phyloP scores from a whole-genome alignment of 2,329 filamentous ascomycete species.

The Xylaria sp. region DNA sequence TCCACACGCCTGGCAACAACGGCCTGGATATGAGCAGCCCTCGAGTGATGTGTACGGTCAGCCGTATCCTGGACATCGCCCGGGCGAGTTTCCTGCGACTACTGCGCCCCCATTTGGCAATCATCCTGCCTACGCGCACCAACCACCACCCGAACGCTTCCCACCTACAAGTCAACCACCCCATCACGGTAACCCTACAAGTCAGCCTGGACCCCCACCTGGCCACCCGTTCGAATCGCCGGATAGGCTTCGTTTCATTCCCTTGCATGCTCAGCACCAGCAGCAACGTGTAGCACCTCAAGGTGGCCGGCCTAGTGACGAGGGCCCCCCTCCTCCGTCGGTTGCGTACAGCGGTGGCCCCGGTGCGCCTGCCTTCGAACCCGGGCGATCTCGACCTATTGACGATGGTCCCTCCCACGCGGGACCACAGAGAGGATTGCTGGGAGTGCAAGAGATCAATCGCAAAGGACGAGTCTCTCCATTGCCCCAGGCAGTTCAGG shows the following conservation, averaged over 20 bases:
- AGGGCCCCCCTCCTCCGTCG: conserved; percentile 61
- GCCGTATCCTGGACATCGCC: conserved; percentile 56
- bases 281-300: conserved; percentile 50
- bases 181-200: conserved; percentile 49
- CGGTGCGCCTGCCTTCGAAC: conserved; percentile 57
- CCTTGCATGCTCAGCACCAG: conserved; percentile 46
- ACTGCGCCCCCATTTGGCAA: conserved; percentile 54
- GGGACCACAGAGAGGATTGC: conserved; percentile 70
- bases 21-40: conserved; percentile 56
- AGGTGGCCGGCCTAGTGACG: conserved; percentile 58
- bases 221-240: conserved; percentile 61
- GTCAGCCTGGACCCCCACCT: conserved; percentile 44
- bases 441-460: conserved; percentile 84
- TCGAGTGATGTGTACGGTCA: conserved; percentile 57
- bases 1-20: conserved; percentile 51
- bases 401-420: conserved; percentile 69
- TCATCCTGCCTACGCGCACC: conserved; percentile 53
- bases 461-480: conserved; percentile 87
- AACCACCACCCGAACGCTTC: conserved; percentile 54
- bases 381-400: conserved; percentile 55
- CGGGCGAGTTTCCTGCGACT: conserved; percentile 61
- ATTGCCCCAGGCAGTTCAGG: conserved; percentile 91
- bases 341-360: conserved; percentile 61
- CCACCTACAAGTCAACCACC: conserved; percentile 49
- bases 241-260: conserved; percentile 60